Evolutionary conservation across 257 asterid species (phyloP), one percentile per base, ranked within the genome.

Genomic region (Jacaranda copaia): DNA sequence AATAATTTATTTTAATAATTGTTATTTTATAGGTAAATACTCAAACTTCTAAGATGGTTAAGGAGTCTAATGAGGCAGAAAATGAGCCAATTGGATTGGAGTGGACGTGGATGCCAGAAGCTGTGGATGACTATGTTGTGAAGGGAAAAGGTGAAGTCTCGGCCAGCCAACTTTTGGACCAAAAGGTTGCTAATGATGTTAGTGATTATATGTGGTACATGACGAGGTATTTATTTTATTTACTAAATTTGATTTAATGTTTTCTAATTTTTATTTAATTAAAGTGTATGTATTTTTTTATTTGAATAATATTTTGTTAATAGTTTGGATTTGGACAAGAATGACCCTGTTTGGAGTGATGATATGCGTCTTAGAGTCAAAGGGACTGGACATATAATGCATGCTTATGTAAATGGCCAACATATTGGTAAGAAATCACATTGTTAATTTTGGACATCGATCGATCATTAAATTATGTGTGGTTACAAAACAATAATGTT

Each of bases 201-300:
- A 84, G 86, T 68, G 96, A 90, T 51, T 90, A 90, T 61, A 8
- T 88, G 53, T 90, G 96, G 96, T 88, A 88, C 87, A 88, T 90
- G 96, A 90, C 93, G 5, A 88, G 87, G 93, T 90, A 81, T 5
- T n/a, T 3, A 6, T 15, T 43, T 4, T 10, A 57, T 10, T 39
- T 20, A 32, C 5, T 32, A 25, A 8, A 49, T 0, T 43, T 64
- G 1, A 45, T 55, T 45, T 8, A 2, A 3, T 11, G 4, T 53
- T 45, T 2, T n/a, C 35, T 20, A 9, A 19, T 57, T 11, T 48
- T 48, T 48, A 48, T 48, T 48, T 48, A 35, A 20, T 4, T 15
- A 14, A 53, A 53, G 2, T 53, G 15, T 60, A 18, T 15, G 1
- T 35, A 6, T 35, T 9, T 18, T 25, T n/a, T 16, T 19, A 16